Evolutionary conservation across 2,329 filamentous ascomycete genomes (phyloP).

Genomic region (Fusarium setosum): DNA sequence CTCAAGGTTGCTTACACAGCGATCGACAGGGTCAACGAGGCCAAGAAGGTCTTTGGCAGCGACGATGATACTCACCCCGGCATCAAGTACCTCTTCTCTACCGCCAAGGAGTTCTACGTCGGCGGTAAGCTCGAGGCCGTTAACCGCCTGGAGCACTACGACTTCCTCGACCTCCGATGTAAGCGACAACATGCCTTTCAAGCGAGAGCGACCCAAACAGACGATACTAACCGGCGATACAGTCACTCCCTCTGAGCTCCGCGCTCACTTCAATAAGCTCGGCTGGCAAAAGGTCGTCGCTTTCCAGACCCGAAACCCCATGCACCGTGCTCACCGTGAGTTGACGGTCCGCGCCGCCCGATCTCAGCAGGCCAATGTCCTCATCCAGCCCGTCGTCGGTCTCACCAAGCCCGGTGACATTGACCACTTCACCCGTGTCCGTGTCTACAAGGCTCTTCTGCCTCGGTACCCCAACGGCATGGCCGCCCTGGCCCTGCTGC

Average conservation of each 20-base stretch:
- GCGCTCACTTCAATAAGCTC: conserved; percentile 98
- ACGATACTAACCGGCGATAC: conserved; percentile 21
- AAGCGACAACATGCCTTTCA: conserved; percentile 52
- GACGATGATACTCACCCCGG: conserved; percentile 92
- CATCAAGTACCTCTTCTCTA: conserved; percentile 87
- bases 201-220: no score
- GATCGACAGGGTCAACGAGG: conserved; percentile 78
- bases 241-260: conserved; percentile 95
- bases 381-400: conserved; percentile 98
- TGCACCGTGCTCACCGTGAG: conserved; percentile 98
- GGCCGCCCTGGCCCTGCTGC: conserved; percentile 94
- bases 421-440: conserved; percentile 99
- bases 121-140: conserved; percentile 97
- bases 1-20: conserved; percentile 30
- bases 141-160: conserved; percentile 96
- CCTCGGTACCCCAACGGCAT: conserved; percentile 99
- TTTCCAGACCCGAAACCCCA: conserved; percentile 99
- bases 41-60: conserved; percentile 93
- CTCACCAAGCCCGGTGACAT: conserved; percentile 99
- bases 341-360: conserved; percentile 96
- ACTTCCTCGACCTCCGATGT: conserved; percentile 97
- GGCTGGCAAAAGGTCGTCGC: conserved; percentile 98
- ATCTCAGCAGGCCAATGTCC: conserved; percentile 95
- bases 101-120: conserved; percentile 88
- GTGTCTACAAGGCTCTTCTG: conserved; percentile 96